A percentile compares a stretch with the other conserved stretches of the same genome.
phyloP scores from a whole-genome alignment of 768 basidiomycete species.

The Brasilioporus rufonigricans region DNA sequence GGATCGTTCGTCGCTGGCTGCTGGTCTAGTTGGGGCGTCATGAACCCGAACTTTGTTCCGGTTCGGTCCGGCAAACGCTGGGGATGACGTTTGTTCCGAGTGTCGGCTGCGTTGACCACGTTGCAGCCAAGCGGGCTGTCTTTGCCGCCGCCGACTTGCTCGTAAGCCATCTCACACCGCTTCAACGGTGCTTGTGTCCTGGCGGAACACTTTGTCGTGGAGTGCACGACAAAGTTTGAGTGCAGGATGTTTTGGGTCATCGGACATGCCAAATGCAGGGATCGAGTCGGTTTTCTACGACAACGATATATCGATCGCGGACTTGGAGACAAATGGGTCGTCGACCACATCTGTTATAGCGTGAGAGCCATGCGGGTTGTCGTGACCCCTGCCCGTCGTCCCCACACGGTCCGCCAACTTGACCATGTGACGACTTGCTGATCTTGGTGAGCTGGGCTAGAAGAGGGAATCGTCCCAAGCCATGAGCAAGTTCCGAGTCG shows the following conservation, averaged over 20 bases:
- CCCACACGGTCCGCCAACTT: background rate
- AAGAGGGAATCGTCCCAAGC: too few relatives aligned
- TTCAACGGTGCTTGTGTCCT: too few relatives aligned
- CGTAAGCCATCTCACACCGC: too few relatives aligned
- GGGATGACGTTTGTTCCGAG: conserved; percentile 1
- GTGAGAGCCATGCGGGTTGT: background rate
- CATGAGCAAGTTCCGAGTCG: background rate
- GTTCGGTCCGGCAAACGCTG: conserved; percentile 6
- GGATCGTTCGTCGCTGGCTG: conserved; percentile 13
- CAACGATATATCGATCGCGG: too few relatives aligned
- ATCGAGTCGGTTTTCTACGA: too few relatives aligned
- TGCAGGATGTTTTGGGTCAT: background rate
- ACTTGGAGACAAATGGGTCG: too few relatives aligned
- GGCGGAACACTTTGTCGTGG: too few relatives aligned
- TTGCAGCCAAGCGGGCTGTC: background rate
- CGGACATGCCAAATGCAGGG: background rate
- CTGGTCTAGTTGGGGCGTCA: conserved; percentile 16
- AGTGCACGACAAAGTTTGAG: background rate
- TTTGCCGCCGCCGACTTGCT: background rate
- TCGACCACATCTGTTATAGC: too few relatives aligned
- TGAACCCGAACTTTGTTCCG: conserved; percentile 11
- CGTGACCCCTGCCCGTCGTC: too few relatives aligned
- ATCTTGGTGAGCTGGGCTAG: background rate
- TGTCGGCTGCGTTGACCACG: background rate
- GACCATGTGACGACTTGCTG: conserved; percentile 14